phyloP scores from a whole-genome alignment of 2,329 filamentous ascomycete species.

The Didymella sp. region DNA sequence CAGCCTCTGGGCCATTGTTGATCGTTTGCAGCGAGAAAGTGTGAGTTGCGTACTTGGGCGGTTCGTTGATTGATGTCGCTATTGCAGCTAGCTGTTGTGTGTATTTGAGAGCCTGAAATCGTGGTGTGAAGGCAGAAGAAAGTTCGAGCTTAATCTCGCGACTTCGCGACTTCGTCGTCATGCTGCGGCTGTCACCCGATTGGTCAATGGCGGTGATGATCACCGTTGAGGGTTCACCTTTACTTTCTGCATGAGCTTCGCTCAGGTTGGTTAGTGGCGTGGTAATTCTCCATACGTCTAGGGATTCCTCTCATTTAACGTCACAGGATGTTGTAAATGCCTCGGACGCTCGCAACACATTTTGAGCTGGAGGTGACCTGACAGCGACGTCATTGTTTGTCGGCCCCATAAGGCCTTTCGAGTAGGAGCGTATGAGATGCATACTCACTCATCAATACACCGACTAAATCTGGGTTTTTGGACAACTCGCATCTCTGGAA shows the following conservation, averaged over 20 bases:
- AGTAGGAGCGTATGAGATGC: no score
- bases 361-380: neutral
- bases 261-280: no score
- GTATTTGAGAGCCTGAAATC: constrained; percentile 14
- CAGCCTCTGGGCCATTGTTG: constrained; percentile 58
- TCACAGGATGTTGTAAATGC: neutral
- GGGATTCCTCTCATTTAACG: neutral
- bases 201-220: constrained; percentile 7
- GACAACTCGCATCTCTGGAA: no score
- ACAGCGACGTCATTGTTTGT: constrained; percentile 1
- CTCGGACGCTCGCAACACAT: neutral
- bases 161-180: constrained; percentile 9
- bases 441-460: no score
- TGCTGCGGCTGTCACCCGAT: constrained; percentile 7
- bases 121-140: constrained; percentile 9
- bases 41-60: neutral
- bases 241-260: neutral
- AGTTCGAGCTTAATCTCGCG: constrained; percentile 18
- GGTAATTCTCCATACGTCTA: no score
- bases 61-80: neutral
- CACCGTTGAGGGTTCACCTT: constrained; percentile 2
- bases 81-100: constrained; percentile 4
- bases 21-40: neutral
- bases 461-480: no score
- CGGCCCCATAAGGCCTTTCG: neutral